Conservation (phyloP, 2,329 filamentous ascomycete species). For the Botryotinia globosa region DNA sequence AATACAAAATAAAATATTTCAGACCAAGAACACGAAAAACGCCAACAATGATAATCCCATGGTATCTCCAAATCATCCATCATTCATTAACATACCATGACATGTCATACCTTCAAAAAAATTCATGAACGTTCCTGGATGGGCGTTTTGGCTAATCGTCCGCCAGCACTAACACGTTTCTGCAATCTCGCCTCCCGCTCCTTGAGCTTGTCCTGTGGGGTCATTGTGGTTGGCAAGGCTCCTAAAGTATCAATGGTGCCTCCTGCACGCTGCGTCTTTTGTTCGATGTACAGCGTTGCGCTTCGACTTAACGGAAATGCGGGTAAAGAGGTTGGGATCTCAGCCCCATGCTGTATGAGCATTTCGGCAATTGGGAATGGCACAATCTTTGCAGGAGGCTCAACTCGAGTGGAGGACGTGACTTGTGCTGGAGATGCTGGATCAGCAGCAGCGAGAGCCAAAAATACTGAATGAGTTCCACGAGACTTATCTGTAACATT, state of each 20-base stretch:
- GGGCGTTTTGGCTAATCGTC: constrained; percentile 55
- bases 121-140: constrained; percentile 36
- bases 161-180: constrained; percentile 76
- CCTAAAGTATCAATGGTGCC: constrained; percentile 54
- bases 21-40: constrained; percentile 25
- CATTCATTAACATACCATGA: constrained; percentile 30
- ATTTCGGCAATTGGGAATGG: constrained; percentile 90
- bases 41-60: constrained; percentile 37
- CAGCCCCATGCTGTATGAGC: constrained; percentile 88
- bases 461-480: constrained; percentile 82
- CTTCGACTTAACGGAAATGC: constrained; percentile 80
- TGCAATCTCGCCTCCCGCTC: constrained; percentile 69
- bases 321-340: constrained; percentile 72
- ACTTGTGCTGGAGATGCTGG: constrained; percentile 69
- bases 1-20: constrained; percentile 18
- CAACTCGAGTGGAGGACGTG: constrained; percentile 44
- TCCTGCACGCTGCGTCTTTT: constrained; percentile 57
- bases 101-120: constrained; percentile 4
- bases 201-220: constrained; percentile 50
- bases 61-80: constrained; percentile 37
- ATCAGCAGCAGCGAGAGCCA: constrained; percentile 89
- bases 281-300: constrained; percentile 80
- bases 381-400: constrained; percentile 48
- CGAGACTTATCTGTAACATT: constrained; percentile 84
- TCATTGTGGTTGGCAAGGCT: constrained; percentile 55